These are phyloP conservation scores for Eutypa lata DNA, from an alignment of 2,329 filamentous ascomycete genomes.

Conservation along the genomic window DNA sequence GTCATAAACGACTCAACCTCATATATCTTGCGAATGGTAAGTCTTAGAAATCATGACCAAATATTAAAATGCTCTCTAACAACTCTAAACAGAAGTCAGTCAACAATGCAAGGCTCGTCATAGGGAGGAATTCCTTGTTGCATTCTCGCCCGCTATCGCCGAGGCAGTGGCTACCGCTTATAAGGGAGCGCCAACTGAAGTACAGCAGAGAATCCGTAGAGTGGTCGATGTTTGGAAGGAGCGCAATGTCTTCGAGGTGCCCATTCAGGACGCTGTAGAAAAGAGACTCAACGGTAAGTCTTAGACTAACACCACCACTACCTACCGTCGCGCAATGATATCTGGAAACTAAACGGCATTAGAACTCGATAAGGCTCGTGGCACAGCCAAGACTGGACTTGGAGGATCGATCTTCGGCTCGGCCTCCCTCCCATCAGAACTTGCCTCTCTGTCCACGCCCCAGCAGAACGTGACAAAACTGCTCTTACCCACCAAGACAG, in stretches of 20 bases:
- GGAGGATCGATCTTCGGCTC: slow-evolving; percentile 65
- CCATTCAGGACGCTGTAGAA: slow-evolving; percentile 80
- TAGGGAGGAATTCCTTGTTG: slow-evolving; percentile 88
- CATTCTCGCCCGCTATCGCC: slow-evolving; percentile 87
- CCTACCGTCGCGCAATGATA: slow-evolving; percentile 15
- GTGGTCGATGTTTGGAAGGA: slow-evolving; percentile 95
- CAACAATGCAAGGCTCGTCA: slow-evolving; percentile 92
- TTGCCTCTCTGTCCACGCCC: slow-evolving; percentile 69
- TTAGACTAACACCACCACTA: slow-evolving; percentile 37
- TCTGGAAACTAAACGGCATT: slow-evolving; percentile 8
- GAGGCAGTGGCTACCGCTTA: slow-evolving; percentile 91
- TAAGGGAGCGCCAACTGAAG: slow-evolving; percentile 79
- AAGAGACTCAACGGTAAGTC: slow-evolving; percentile 71
- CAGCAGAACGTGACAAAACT: slow-evolving; percentile 75
- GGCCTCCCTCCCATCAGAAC: slow-evolving; percentile 67
- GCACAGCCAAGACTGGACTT: slow-evolving; percentile 49
- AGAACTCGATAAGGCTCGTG: slow-evolving; percentile 63
- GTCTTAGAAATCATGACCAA: slow-evolving; percentile 16
- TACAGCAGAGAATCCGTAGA: slow-evolving; percentile 81
- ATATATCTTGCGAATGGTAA: slow-evolving; percentile 94
- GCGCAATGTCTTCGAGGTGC: slow-evolving; percentile 75
- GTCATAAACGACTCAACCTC: slow-evolving; percentile 82
- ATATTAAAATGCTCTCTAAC: slow-evolving; percentile 16
- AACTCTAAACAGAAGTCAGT: slow-evolving; percentile 68
- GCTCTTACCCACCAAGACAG: slow-evolving; percentile 62